Conservation (phyloP, 805 yeast genomes). For the Nakazawaea laoshanensis region DNA sequence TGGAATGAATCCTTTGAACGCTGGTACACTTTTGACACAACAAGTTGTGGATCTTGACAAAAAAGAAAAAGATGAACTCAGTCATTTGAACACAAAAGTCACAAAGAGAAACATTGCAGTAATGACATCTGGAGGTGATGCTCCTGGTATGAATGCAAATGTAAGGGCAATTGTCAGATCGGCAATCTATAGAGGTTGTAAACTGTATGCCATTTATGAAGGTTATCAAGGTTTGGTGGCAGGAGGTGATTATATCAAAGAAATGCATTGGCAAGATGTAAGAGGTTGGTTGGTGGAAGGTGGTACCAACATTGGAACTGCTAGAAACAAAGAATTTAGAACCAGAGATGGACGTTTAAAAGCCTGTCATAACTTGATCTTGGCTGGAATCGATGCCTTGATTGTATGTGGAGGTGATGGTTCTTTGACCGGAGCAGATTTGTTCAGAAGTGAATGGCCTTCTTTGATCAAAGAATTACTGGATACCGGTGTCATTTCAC, state of each 20-base stretch:
- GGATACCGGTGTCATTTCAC: constrained; percentile 33
- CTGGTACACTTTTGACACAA: constrained; percentile 6
- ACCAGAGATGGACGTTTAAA: constrained; percentile 57
- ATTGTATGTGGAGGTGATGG: constrained; percentile 84
- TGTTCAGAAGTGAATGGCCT: constrained; percentile 74
- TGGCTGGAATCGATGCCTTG: constrained; percentile 67
- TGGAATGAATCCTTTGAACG: constrained; percentile 17
- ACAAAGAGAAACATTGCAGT: constrained; percentile 65
- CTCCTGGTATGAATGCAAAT: constrained; percentile 97
- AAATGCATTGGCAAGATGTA: constrained; percentile 69
- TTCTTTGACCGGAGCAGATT: constrained; percentile 74
- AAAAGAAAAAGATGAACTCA: neutral
- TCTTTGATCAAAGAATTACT: constrained; percentile 52
- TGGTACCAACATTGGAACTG: constrained; percentile 76
- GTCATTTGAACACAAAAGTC: neutral
- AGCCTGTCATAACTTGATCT: constrained; percentile 60
- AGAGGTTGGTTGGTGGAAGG: constrained; percentile 64
- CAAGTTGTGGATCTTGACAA: neutral
- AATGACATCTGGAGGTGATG: constrained; percentile 98
- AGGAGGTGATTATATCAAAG: constrained; percentile 68
- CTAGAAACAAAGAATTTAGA: constrained; percentile 60
- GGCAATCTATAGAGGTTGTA: constrained; percentile 81
- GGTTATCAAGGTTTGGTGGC: constrained; percentile 90
- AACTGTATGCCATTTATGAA: constrained; percentile 84
- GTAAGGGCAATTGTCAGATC: constrained; percentile 94